Evolutionary conservation across 805 yeast species (phyloP).

Genomic region (Myxozyma sirexii): DNA sequence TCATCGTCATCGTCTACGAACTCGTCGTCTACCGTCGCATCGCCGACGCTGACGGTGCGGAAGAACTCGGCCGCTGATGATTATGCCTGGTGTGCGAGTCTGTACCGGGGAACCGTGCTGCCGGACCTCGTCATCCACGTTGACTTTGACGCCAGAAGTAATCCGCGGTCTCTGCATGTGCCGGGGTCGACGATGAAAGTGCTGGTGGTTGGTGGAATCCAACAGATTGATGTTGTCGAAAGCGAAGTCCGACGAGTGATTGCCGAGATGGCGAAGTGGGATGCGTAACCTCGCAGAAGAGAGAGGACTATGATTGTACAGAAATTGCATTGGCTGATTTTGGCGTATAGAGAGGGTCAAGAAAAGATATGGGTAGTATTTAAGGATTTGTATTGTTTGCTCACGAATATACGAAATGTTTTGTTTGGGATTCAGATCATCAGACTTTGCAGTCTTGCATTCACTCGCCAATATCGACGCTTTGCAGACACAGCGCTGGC

Average conservation of each 20-base stretch:
- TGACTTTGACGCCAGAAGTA: slow-evolving; percentile 5
- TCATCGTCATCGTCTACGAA: background rate
- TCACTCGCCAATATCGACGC: too few relatives aligned
- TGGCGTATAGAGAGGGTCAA: too few relatives aligned
- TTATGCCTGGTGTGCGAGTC: slow-evolving; percentile 24
- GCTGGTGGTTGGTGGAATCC: slow-evolving; percentile 18
- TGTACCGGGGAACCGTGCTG: slow-evolving; percentile 22
- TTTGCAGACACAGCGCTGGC: too few relatives aligned
- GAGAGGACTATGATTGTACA: background rate
- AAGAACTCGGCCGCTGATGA: slow-evolving; percentile 6
- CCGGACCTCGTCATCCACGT: slow-evolving; percentile 26
- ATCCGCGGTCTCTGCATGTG: background rate
- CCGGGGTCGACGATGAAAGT: slow-evolving; percentile 7
- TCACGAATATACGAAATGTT: too few relatives aligned
- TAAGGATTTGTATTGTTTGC: background rate
- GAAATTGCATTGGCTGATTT: background rate
- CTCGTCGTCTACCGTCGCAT: background rate
- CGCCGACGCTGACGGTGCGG: too few relatives aligned
- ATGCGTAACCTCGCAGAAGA: background rate
- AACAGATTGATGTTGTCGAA: slow-evolving; percentile 19
- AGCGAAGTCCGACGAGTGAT: slow-evolving; percentile 9
- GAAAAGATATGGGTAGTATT: too few relatives aligned
- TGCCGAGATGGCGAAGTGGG: slow-evolving; percentile 10
- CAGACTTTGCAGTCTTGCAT: too few relatives aligned
- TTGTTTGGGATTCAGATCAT: too few relatives aligned